Evolutionary conservation across 345 rosid genomes (phyloP), one percentile per base, ranked within the genome.

Genomic region (Pistacia integerrima): DNA sequence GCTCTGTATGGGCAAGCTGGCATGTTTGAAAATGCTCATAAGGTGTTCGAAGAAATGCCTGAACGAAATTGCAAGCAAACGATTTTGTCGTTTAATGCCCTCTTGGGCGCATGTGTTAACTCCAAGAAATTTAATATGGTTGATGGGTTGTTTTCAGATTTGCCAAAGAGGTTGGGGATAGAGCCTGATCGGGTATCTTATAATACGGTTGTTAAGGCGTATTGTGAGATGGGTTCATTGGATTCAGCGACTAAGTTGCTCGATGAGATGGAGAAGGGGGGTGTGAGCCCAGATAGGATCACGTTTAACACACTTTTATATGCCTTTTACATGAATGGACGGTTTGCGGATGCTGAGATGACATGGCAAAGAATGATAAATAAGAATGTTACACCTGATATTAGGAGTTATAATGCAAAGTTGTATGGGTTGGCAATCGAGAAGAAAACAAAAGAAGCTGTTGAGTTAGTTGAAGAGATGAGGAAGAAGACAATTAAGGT

Each of bases 41-140:
- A 87, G 74, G 70, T 91, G 94, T 90, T 93, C 87, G 94, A 90
- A 72, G 92, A 90, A 90, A 90, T 92, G 94, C 85, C 88, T 1
- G 80, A 78, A 1, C 55, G 89, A 16, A 87, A 82, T 25, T 88
- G 95, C 65, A 80, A 78, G 11, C 89, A 87, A 54, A 89, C 97
- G 4, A 86, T 87, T 8, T 70, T 85, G 79, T 89, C 98, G 13
- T 87, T 88, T 80, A 93, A 92, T 62, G 85, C 92, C 0, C 81
- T 93, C 14, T 64, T 90, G 22, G 86, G 84, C 12, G 95, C 94
- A 1, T 89, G 82, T 69, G 84, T 89, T 49, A 84, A 86, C 70
- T 76, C 93, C 2, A 83, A 88, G 64, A 87, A 83, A 84, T 83
- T 84, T 13, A 88, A 86, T 74, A 62, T 81, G 83, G 70, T 87